Percentiles rank a stretch among this genome's conserved stretches.
Conservation (phyloP, 1,284 basidiomycete genomes). For the Gomphus bonarii region DNA sequence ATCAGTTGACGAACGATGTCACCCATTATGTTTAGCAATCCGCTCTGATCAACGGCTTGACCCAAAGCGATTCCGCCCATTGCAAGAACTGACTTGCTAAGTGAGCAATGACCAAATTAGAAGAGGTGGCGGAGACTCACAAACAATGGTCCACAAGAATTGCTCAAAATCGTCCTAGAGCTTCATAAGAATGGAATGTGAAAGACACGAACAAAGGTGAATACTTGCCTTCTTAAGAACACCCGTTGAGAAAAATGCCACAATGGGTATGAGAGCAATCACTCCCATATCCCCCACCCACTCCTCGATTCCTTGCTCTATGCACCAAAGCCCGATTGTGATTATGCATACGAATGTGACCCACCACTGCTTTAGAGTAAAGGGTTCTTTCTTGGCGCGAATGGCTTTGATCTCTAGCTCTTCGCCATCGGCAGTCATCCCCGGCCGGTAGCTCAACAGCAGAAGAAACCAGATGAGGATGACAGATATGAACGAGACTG, state of each 20-base stretch:
- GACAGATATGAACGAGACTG: conserved; percentile 81
- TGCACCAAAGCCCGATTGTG: conserved; percentile 89
- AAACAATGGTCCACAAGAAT: conserved; percentile 90
- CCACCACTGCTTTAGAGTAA: conserved; percentile 85
- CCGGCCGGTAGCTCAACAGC: conserved; percentile 72
- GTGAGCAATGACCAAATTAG: not conserved
- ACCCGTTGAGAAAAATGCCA: conserved; percentile 92
- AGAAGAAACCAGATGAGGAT: conserved; percentile 88
- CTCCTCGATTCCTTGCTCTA: conserved; percentile 74
- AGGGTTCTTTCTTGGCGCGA: conserved; percentile 68
- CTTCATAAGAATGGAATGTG: not conserved
- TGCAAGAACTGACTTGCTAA: conserved; percentile 47
- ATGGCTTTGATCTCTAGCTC: conserved; percentile 77
- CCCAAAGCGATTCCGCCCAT: conserved; percentile 98
- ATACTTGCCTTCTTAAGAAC: conserved; percentile 80
- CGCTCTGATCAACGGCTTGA: conserved; percentile 87
- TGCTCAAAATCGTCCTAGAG: conserved; percentile 87
- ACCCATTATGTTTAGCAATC: conserved; percentile 76
- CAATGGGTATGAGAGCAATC: conserved; percentile 88
- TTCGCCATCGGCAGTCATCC: conserved; percentile 63
- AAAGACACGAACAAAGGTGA: not conserved
- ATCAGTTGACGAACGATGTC: conserved; percentile 59
- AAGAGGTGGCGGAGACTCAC: not conserved
- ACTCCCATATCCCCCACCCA: conserved; percentile 94
- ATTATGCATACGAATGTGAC: conserved; percentile 77